phyloP scores from a whole-genome alignment of 164 flowering plant genomes.

The Liriodendron chinense region DNA sequence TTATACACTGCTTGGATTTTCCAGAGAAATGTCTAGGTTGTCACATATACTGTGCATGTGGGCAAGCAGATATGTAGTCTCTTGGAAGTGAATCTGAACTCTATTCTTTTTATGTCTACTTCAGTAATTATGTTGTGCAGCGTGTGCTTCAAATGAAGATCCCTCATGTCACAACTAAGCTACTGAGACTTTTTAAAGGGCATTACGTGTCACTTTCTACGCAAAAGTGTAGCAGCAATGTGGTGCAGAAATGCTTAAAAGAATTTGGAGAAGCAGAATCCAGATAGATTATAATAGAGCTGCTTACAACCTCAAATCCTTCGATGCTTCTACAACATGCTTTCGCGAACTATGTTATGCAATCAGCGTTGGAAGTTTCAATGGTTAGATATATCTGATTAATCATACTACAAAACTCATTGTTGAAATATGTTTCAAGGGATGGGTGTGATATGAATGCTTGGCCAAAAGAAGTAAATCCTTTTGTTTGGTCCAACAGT shows the following conservation, averaged over 20 bases:
- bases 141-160: conserved; percentile 42
- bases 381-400: conserved; percentile 30
- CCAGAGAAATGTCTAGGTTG: background rate
- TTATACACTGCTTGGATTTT: background rate
- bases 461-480: background rate
- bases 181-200: conserved; percentile 48
- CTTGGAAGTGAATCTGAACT: background rate
- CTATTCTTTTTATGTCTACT: background rate
- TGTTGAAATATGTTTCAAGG: background rate
- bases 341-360: conserved; percentile 66
- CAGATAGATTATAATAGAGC: conserved; percentile 38
- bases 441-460: background rate
- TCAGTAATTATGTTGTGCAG: conserved; percentile 77
- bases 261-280: conserved; percentile 37
- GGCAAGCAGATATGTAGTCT: background rate
- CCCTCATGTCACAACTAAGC: conserved; percentile 38
- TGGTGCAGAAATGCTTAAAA: conserved; percentile 64
- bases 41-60: background rate
- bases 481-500: background rate
- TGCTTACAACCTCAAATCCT: conserved; percentile 32
- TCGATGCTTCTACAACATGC: conserved; percentile 56
- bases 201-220: conserved; percentile 46
- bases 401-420: background rate
- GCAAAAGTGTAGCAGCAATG: conserved; percentile 73
- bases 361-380: conserved; percentile 44